Base-by-base conservation (phyloP, 1,139 yeast species). In the Suhomyces maxii region DNA sequence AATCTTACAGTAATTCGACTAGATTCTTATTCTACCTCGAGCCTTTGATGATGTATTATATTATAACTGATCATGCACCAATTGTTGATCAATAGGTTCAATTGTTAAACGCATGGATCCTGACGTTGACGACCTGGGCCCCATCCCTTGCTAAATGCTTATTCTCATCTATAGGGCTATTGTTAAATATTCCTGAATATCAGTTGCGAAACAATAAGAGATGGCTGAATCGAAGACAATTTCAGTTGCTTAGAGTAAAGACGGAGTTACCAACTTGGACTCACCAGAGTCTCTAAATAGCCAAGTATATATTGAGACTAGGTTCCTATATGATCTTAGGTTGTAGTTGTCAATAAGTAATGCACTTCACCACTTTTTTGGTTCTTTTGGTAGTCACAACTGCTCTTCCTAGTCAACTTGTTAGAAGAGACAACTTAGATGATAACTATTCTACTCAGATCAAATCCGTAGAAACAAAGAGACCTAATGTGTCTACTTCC, bases 381-480 rank as follows among this genome's bases (percentile, higher is more conserved):
- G 26, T 37, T 7, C 13, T 25, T 31, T 13, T 40, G 25, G 31
- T 40, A n/a, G 30, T 40, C 18, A 45, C 25, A 4, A n/a, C 36
- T 10, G 46, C 49, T 3, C 12, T 42, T 23, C 49, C 49, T 8
- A 44, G 39, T 10, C 34, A 26, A 31, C 9, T 36, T 9, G 31
- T 12, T 13, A 33, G 37, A n/a, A 18, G 37, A 9, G 35, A 36
- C 9, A 10, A 25, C 13, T 25, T 26, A 11, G 44, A 44, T 28
- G 51, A 50, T 6, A 40, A 45, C 18, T 53, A 48, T 37, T 38
- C 60, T 12, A 51, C 63, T 6, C 41, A 49, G 1, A 59, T 61
- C 23, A 43, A 52, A 18, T 47, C 59, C 2, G 58, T 63, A 12
- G 33, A 45, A n/a, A 59, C 63, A 3, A 42, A 53, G 30, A 7